Evolutionary conservation across 441 rosid genomes (phyloP), one percentile per base, ranked within the genome.

Genomic region (Arabidopsis lyrata): DNA sequence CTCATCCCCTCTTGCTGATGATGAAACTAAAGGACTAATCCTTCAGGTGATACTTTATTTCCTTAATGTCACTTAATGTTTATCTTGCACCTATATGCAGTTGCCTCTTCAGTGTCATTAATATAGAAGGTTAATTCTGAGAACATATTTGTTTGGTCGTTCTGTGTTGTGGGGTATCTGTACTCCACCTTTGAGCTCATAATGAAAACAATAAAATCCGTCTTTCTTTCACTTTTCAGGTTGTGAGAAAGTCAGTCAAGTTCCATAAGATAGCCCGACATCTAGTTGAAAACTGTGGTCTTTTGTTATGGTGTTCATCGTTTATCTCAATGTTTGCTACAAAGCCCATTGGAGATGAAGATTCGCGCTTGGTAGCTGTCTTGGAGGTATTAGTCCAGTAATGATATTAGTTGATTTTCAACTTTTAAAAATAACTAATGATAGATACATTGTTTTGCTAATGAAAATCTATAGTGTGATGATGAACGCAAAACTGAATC

Each of bases 11-110:
- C 82, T 86, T 79, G 84, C 91, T 64, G 98, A 95, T 76, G 76
- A 84, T 67, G 97, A 87, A 71, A 85, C 93, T 15, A 90, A 88
- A 84, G 83, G 89, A 80, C 81, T 93, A 74, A 88, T 93, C 80
- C 90, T 93, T 83, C 87, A 84, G 97, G 98, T 95, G 84, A 70
- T 57, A 62, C 74, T 39, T 73, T 79, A n/a, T 68, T 58, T 66
- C 42, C 64, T 63, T 15, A 44, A 45, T 69, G 71, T 73, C 70
- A 16, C 59, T 48, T 49, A 13, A 32, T 67, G 15, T 69, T 38
- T 13, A 47, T 47, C 39, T 44, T 63, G 18, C 44, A 16, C 31
- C 5, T 24, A 13, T 53, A 63, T 16, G 63, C 53, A 29, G 13
- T 58, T 52, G 39, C 29, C 32, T 39, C 54, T 61, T 35, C 50